Conservation (phyloP, 768 basidiomycete species). For the Tephrocybe sp. region DNA sequence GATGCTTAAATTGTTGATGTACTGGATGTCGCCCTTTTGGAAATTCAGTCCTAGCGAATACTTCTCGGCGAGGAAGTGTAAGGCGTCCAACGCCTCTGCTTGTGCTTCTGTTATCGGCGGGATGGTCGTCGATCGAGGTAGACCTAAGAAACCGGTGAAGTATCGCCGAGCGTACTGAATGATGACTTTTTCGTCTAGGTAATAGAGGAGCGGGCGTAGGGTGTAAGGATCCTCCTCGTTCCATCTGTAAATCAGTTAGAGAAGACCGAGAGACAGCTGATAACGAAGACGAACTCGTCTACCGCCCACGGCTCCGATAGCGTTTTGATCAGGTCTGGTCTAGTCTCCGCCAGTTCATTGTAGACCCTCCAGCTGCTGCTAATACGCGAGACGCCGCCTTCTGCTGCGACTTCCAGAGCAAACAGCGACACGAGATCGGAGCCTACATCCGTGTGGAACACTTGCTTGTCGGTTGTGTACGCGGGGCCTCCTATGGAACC, state of each 20-base stretch:
- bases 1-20: conserved; percentile 45
- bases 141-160: conserved; percentile 35
- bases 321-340: conserved; percentile 44
- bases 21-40: conserved; percentile 50
- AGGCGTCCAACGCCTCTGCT: conserved; percentile 44
- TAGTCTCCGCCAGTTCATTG: conserved; percentile 44
- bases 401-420: conserved; percentile 40
- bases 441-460: conserved; percentile 24
- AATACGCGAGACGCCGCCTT: conserved; percentile 47
- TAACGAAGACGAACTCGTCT: conserved; percentile 29
- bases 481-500: conserved; percentile 22
- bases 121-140: conserved; percentile 35
- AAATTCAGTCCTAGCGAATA: conserved; percentile 43
- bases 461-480: conserved; percentile 26
- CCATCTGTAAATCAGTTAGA: conserved; percentile 27
- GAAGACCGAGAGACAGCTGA: background rate
- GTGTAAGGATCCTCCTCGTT: conserved; percentile 32
- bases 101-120: conserved; percentile 51
- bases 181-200: conserved; percentile 37
- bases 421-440: conserved; percentile 30
- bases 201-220: conserved; percentile 39
- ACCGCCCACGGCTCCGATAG: conserved; percentile 43
- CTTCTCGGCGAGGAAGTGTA: conserved; percentile 45
- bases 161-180: conserved; percentile 47
- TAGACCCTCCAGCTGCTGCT: conserved; percentile 44